Conservation (phyloP, 495 filamentous ascomycete species). For the Chaetomium tenue region DNA sequence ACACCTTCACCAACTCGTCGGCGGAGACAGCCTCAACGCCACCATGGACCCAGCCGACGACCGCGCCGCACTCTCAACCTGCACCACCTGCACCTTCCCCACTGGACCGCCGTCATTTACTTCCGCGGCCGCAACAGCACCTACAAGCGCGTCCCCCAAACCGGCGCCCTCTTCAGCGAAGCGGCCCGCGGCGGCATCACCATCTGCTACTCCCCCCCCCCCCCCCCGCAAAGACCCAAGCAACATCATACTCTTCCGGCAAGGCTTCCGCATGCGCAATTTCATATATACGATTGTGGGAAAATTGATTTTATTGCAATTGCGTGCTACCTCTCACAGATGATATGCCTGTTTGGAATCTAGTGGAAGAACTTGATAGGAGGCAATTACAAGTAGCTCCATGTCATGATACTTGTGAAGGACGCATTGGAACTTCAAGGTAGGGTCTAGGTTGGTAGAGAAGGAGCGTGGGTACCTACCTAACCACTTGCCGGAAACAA, state of each 20-base stretch:
- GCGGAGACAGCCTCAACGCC: slow-evolving; percentile 1
- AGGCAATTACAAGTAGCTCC: too few relatives aligned
- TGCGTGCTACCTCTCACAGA: too few relatives aligned
- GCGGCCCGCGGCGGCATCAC: background rate
- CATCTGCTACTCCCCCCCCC: background rate
- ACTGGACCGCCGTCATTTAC: slow-evolving; percentile 11
- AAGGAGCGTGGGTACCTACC: too few relatives aligned
- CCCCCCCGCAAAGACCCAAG: background rate
- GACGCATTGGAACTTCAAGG: too few relatives aligned
- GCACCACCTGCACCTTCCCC: background rate
- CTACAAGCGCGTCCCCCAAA: slow-evolving; percentile 1
- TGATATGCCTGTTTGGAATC: too few relatives aligned
- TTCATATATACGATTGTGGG: too few relatives aligned
- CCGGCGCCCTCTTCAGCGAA: background rate
- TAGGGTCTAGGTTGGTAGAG: too few relatives aligned
- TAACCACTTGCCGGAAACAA: too few relatives aligned
- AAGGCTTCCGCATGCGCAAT: slow-evolving; percentile 7
- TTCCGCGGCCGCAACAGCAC: background rate
- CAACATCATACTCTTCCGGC: background rate
- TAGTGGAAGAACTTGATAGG: too few relatives aligned
- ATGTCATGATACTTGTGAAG: too few relatives aligned
- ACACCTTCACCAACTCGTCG: slow-evolving; percentile 2
- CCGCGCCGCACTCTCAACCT: slow-evolving; percentile 1
- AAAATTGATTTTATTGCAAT: too few relatives aligned
- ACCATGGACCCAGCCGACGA: slow-evolving; percentile 1